phyloP scores from a whole-genome alignment of 257 asterid genomes.

The Nicotiana sylvestris region DNA sequence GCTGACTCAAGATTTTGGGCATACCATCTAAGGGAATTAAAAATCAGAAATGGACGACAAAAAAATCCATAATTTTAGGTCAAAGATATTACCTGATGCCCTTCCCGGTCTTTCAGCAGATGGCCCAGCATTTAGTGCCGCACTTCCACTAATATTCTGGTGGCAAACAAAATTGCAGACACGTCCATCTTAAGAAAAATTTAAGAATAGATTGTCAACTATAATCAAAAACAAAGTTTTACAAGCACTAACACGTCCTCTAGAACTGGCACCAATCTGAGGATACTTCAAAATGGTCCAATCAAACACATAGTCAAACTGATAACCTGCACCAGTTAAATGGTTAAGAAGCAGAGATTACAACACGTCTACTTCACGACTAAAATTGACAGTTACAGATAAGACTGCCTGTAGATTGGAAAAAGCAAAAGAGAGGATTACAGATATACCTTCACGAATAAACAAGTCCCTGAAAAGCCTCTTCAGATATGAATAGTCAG shows the following conservation, averaged over 20 bases:
- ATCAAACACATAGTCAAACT: conserved; percentile 92
- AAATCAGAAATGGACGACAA: not conserved
- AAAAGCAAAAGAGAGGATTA: not conserved
- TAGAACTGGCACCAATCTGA: conserved; percentile 79
- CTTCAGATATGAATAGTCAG: conserved; percentile 87
- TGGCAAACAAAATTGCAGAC: conserved; percentile 18
- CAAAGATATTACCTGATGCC: conserved; percentile 52
- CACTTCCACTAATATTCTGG: conserved; percentile 67
- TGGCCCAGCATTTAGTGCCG: conserved; percentile 60
- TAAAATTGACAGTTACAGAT: conserved; percentile 2
- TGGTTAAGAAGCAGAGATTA: conserved; percentile 13
- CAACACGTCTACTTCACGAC: not conserved
- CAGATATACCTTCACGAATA: conserved; percentile 77
- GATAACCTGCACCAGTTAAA: conserved; percentile 62
- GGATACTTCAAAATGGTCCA: conserved; percentile 97
- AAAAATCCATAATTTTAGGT: not conserved
- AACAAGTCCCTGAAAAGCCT: conserved; percentile 90
- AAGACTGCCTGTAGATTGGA: not conserved
- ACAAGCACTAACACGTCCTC: conserved; percentile 57
- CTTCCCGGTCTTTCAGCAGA: conserved; percentile 86
- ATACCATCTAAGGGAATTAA: not conserved
- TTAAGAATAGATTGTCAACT: not conserved
- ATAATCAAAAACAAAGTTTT: conserved; percentile 11
- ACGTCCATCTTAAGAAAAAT: conserved; percentile 9
- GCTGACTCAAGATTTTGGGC: not conserved